Evolutionary conservation across 345 rosid genomes (phyloP), one percentile per base, ranked within the genome.

Genomic region (Clausena lansium): DNA sequence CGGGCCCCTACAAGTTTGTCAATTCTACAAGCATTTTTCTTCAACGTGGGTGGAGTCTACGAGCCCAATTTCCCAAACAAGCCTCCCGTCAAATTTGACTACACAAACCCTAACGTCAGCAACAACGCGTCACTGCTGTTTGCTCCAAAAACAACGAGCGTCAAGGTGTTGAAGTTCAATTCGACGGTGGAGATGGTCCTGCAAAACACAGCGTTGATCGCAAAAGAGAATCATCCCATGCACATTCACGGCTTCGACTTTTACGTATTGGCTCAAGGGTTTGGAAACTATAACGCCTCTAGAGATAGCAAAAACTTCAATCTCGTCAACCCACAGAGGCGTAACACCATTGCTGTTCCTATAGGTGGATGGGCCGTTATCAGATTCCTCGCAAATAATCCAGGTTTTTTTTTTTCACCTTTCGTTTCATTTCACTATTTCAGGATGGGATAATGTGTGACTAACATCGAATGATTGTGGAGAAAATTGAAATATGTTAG

Each of bases 221-320:
- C 76, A 0, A 71, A 74, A 1, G 99, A 96, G 88, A 92, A 74
- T 77, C 99, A 96, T 74, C 99, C 98, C 1, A 94, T 94, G 83
- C 99, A 96, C 57, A 50, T 96, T 14, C 99, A 96, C 41, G 97
- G 99, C 4, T 86, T 82, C 61, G 86, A 96, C 80, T 96, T 96
- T 77, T 89, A 92, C 64, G 91, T 96, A 2, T 5, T 96, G 81
- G 97, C 94, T 73, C 98, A 92, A 82, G 99, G 97, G 22, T 96
- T 96, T 66, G 99, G 99, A 35, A 94, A 91, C 70, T 96, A 83
- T 74, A 80, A 96, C 83, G 77, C 86, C 2, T 54, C 19, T 5
- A 87, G 68, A 7, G 93, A 87, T 55, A 62, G 83, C 0, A 87
- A 80, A 60, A 94, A 85, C 70, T 87, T 87, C 79, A 96, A 96